Percentiles rank a stretch among this genome's conserved stretches.
These are phyloP conservation scores for Monilinia fructicola DNA, from an alignment of 2,329 filamentous ascomycete species.

Conservation along the genomic window DNA sequence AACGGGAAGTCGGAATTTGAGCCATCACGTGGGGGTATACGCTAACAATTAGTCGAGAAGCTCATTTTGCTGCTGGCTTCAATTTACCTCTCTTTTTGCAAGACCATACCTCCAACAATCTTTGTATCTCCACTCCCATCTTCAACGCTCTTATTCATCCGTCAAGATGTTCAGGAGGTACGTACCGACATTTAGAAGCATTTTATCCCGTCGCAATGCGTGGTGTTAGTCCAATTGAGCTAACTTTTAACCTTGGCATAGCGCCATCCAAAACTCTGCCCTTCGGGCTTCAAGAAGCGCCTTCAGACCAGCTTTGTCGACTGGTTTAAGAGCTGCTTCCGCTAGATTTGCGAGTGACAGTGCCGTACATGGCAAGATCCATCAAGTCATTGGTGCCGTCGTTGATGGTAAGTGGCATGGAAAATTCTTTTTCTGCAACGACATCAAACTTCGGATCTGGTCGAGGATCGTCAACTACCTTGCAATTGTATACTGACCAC, in stretches of 20 bases:
- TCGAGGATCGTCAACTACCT: slow-evolving; percentile 26
- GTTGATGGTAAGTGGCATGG: slow-evolving; percentile 76
- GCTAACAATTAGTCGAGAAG: slow-evolving; percentile 42
- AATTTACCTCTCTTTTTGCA: slow-evolving; percentile 24
- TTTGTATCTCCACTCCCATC: slow-evolving; percentile 57
- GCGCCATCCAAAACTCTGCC: slow-evolving; percentile 67
- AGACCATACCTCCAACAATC: slow-evolving; percentile 44
- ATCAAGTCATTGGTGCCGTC: slow-evolving; percentile 96
- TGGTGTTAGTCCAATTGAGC: slow-evolving; percentile 48
- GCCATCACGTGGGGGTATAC: slow-evolving; percentile 24
- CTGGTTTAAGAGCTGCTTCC: slow-evolving; percentile 54
- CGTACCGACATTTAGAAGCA: slow-evolving; percentile 45
- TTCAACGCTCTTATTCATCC: slow-evolving; percentile 66
- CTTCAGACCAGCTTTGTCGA: slow-evolving; percentile 56
- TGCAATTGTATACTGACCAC: slow-evolving; percentile 38
- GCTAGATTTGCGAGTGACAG: slow-evolving; percentile 53
- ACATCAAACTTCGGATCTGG: slow-evolving; percentile 33
- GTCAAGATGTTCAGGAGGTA: slow-evolving; percentile 83
- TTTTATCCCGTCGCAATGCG: slow-evolving; percentile 23
- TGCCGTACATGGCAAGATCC: slow-evolving; percentile 65
- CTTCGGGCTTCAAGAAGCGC: slow-evolving; percentile 58
- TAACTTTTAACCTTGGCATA: slow-evolving; percentile 47
- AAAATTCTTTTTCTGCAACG: slow-evolving; percentile 43
- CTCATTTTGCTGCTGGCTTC: slow-evolving; percentile 30
- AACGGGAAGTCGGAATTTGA: slow-evolving; percentile 18